phyloP scores from a whole-genome alignment of 768 basidiomycete species.

The Chiua virens region DNA sequence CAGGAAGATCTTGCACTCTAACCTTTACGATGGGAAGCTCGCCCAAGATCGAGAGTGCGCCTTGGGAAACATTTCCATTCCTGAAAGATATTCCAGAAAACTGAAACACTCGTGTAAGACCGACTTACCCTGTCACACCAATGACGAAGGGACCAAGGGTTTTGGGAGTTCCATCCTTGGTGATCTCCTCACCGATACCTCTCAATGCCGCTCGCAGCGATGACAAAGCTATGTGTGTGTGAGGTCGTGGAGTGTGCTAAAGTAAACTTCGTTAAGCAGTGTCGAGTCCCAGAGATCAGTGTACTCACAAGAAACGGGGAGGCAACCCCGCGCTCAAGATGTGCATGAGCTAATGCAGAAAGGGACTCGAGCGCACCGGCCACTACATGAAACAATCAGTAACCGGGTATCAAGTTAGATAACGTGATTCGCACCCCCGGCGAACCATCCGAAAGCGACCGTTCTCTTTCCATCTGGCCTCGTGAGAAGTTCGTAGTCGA shows the following conservation, averaged over 20 bases:
- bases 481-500: slow-evolving; percentile 87
- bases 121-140: slow-evolving; percentile 74
- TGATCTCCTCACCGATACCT: slow-evolving; percentile 56
- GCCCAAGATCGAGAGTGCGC: slow-evolving; percentile 67
- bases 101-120: background rate
- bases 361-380: slow-evolving; percentile 85
- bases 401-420: background rate
- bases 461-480: slow-evolving; percentile 64
- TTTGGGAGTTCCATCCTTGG: slow-evolving; percentile 55
- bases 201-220: slow-evolving; percentile 54
- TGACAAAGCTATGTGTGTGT: slow-evolving; percentile 61
- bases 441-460: slow-evolving; percentile 91
- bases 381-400: slow-evolving; percentile 41
- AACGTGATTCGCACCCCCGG: slow-evolving; percentile 60
- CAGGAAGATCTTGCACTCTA: slow-evolving; percentile 52
- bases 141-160: slow-evolving; percentile 75
- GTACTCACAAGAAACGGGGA: slow-evolving; percentile 76
- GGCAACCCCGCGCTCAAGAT: slow-evolving; percentile 75
- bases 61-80: slow-evolving; percentile 79
- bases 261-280: background rate
- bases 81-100: slow-evolving; percentile 36
- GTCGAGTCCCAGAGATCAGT: background rate
- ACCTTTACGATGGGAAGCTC: slow-evolving; percentile 70
- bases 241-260: slow-evolving; percentile 75
- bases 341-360: slow-evolving; percentile 71